phyloP scores from a whole-genome alignment of 2,329 filamentous ascomycete species.

The Ceratocystis variospora region DNA sequence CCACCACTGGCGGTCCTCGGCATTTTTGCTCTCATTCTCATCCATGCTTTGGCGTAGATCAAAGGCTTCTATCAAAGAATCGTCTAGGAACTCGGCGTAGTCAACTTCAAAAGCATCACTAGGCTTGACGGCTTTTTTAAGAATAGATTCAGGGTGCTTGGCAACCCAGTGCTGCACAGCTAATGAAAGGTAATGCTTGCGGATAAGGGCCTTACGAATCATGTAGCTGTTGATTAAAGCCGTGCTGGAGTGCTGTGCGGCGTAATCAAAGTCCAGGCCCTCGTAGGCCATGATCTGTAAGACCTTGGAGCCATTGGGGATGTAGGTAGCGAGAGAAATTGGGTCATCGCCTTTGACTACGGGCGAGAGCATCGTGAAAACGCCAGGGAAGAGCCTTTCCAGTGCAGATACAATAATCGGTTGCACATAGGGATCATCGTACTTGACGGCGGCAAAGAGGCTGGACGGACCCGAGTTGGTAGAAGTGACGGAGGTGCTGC shows the following conservation, averaged over 20 bases:
- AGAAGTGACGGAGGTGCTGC: background rate
- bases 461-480: background rate
- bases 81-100: constrained; percentile 91
- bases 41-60: constrained; percentile 69
- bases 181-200: constrained; percentile 82
- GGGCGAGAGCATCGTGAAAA: constrained; percentile 35
- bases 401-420: constrained; percentile 69
- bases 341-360: constrained; percentile 23
- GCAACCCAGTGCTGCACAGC: constrained; percentile 75
- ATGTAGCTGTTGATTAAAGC: constrained; percentile 78
- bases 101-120: constrained; percentile 85
- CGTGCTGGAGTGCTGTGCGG: constrained; percentile 45
- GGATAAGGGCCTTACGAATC: constrained; percentile 88
- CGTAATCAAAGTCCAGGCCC: constrained; percentile 67
- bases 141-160: constrained; percentile 61
- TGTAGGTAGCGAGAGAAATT: constrained; percentile 27
- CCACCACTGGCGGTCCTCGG: constrained; percentile 66
- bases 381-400: constrained; percentile 43
- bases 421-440: constrained; percentile 81
- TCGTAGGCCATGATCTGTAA: constrained; percentile 84
- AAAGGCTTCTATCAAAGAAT: constrained; percentile 78
- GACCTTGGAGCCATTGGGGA: constrained; percentile 33
- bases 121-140: constrained; percentile 59
- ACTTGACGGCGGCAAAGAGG: constrained; percentile 29
- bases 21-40: constrained; percentile 38